These are phyloP conservation scores for Cladophialophora immunda DNA, from an alignment of 2,329 filamentous ascomycete genomes.

Conservation along the genomic window DNA sequence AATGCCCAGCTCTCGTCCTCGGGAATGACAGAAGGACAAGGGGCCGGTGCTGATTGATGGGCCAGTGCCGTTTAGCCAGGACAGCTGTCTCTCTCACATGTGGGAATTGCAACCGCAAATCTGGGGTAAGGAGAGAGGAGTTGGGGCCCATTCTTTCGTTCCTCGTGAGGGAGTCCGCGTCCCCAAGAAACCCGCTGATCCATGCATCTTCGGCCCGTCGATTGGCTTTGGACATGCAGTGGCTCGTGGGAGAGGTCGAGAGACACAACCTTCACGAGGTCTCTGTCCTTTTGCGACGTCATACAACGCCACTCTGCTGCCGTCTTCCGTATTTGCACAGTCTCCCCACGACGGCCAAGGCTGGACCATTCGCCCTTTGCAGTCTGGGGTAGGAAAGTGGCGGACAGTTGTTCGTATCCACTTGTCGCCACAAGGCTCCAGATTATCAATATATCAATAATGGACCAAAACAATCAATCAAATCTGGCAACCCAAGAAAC, in stretches of 20 bases:
- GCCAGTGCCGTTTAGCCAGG: slow-evolving; percentile 11
- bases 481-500: background rate
- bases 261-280: background rate
- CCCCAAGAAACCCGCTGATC: background rate
- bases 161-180: background rate
- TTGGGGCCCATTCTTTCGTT: background rate
- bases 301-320: slow-evolving; percentile 1
- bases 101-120: slow-evolving; percentile 4
- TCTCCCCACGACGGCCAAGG: background rate
- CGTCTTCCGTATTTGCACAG: background rate
- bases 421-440: slow-evolving; percentile 3
- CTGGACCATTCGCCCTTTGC: background rate
- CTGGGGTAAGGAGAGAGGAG: slow-evolving; percentile 15
- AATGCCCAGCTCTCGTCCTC: background rate
- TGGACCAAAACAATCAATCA: background rate
- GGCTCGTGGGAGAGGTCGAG: background rate
- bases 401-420: background rate
- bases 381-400: background rate
- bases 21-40: background rate
- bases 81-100: background rate
- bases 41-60: slow-evolving; percentile 6
- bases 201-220: background rate
- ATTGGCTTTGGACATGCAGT: slow-evolving; percentile 14
- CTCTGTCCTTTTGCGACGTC: background rate
- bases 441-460: slow-evolving; percentile 1